Evolutionary conservation across 345 rosid genomes (phyloP).

Genomic region (Citrus cavaleriei): DNA sequence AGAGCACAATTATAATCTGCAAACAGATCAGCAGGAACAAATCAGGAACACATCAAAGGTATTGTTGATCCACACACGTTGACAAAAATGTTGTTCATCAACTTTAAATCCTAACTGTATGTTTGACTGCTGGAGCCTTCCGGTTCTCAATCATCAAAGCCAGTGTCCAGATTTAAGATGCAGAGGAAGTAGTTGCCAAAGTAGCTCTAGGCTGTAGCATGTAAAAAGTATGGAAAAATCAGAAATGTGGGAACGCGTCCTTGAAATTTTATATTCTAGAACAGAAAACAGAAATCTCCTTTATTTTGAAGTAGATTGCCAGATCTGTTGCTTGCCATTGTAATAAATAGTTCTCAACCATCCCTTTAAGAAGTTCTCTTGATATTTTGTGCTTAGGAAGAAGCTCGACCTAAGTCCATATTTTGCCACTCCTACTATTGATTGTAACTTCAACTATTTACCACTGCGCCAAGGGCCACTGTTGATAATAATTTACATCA

Average conservation of each 20-base stretch:
- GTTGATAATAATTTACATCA: too few species aligned
- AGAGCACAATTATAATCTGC: slow-evolving; percentile 45
- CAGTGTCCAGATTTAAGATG: slow-evolving; percentile 79
- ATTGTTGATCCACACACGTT: neutral
- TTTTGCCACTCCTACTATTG: too few species aligned
- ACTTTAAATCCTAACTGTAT: neutral
- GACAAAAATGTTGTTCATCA: neutral
- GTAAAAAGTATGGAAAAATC: neutral
- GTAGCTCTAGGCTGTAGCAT: neutral
- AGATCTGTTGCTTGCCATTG: neutral
- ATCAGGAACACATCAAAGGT: slow-evolving; percentile 46
- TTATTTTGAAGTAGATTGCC: neutral
- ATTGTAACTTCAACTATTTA: too few species aligned
- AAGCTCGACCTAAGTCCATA: too few species aligned
- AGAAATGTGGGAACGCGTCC: neutral
- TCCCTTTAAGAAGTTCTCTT: too few species aligned
- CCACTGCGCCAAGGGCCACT: too few species aligned
- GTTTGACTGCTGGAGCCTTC: slow-evolving; percentile 38
- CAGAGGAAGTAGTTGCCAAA: slow-evolving; percentile 46
- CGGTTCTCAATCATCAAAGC: slow-evolving; percentile 56
- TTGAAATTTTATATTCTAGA: neutral
- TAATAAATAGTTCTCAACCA: neutral
- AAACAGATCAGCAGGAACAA: slow-evolving; percentile 20
- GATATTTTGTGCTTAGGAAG: too few species aligned
- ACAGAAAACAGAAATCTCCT: neutral